Base-by-base conservation (phyloP, 2,329 filamentous ascomycete species). In the Coniella vitis region DNA sequence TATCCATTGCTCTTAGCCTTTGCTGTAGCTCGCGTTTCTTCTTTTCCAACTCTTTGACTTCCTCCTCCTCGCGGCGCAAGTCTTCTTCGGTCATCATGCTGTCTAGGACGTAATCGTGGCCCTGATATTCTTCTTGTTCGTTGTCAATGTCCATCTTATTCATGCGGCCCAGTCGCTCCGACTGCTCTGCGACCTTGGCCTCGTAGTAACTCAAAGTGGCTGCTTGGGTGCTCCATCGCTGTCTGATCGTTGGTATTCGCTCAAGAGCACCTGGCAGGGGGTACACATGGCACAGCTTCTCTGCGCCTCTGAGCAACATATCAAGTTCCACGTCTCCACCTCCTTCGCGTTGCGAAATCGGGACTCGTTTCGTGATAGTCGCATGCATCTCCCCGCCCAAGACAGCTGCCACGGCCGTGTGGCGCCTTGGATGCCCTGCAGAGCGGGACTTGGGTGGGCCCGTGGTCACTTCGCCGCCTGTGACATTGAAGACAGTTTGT, bases 281-380 rank as follows among this genome's bases (percentile, higher is more conserved):
- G 62, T 96, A 97, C 22, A 96, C 90, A 38, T 78, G 78, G 58
- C 90, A 90, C 25, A 97, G 76, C 72, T 90, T 95, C 72, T 96
- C 90, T 1, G 90, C 91, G 1, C 91, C 90, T 46, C 79, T 76
- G 19, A 98, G 74, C 25, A 98, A 69, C 1, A 95, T 76, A 60
- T 95, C 87, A 3, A 97, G 83, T 64, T 97, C 88, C 2, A 96
- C 76, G 20, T 94, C 89, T 9, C 83, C 84, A 54, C 76, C 79
- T 38, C 69, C 70, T 41, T 67, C 69, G 12, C 64, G 63, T 32
- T 72, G 39, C 4, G 21, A 20, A 73, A 37, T 69, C 70, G 39
- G 77, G 78, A 41, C 74, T 76, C 75, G 79, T 51, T 74, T 73
- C 49, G 80, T 74, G 41, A 96, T 89, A 63, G 86, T 79, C 39